Base-by-base conservation (phyloP, 495 filamentous ascomycete genomes). In the Talaromyces nanjingensis region DNA sequence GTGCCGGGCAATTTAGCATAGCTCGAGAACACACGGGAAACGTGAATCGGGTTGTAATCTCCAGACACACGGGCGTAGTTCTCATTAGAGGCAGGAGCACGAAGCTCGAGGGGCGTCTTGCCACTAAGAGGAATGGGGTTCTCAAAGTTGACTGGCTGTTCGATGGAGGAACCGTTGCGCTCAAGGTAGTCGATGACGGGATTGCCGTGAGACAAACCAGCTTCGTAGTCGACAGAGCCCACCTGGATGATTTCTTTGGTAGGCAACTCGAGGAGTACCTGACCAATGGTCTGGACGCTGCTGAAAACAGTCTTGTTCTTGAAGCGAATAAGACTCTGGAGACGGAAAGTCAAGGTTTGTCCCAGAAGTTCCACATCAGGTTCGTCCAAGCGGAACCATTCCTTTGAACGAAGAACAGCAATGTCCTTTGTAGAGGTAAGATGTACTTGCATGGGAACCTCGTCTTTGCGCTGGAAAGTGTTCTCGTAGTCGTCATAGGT, bases 21-120 rank as follows among this genome's bases (percentile, higher is more conserved):
- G 74, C 84, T 90, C 16, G 96, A 86, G 79, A 99, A 99, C 42
- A 96, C 91, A 59, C 93, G 88, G 2, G 94, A 97, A 53, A 98
- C 94, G 79, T 99, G 94, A 66, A 99, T 99, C 8, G 94, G 94
- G 72, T 99, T 99, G 82, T 91, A 98, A 70, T 99, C 94, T 24
- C 96, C 96, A 52, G 96, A 98, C 33, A 99, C 96, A 60, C 91
- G 88, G 55, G 96, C 96, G 69, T 99, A 99, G 8, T 90, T 96
- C 81, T 98, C 96, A 72, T 99, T 99, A 61, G 91, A 96, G 16
- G 93, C 88, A n/a, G 94, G 94, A 25, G 94, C 93, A 67, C 90
- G 89, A 54, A 97, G 84, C 64, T 87, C 84, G 27, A 98, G 80
- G 47, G 91, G 88, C 2, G 91, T 90, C 82, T 93, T 97, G 62